These are phyloP conservation scores for Galerina sulciceps DNA, from an alignment of 768 basidiomycete genomes.

Conservation along the genomic window DNA sequence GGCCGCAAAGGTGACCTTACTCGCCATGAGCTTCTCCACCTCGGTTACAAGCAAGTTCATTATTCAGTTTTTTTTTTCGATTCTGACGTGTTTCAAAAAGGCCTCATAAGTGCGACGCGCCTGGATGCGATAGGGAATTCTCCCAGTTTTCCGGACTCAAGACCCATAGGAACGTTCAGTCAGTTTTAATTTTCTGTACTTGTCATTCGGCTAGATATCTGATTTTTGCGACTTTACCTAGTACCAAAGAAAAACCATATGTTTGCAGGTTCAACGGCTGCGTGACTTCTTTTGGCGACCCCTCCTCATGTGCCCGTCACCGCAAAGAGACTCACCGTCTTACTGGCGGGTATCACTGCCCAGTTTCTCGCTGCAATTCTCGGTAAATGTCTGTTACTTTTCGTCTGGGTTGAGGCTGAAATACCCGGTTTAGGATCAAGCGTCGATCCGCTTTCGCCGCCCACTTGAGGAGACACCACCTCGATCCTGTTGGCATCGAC, in stretches of 20 bases:
- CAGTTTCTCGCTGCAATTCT: constrained; percentile 47
- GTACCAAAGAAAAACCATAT: constrained; percentile 57
- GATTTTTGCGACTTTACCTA: constrained; percentile 21
- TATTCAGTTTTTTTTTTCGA: neutral
- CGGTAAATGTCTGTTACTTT: constrained; percentile 35
- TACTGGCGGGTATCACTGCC: constrained; percentile 49
- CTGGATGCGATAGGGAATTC: constrained; percentile 56
- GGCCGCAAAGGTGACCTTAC: constrained; percentile 61
- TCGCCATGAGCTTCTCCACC: constrained; percentile 58
- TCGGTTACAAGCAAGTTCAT: constrained; percentile 49
- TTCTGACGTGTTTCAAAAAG: constrained; percentile 32
- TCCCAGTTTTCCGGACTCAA: constrained; percentile 63
- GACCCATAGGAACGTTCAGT: constrained; percentile 73
- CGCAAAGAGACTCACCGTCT: constrained; percentile 59
- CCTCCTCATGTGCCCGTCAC: constrained; percentile 71
- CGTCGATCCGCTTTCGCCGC: constrained; percentile 59
- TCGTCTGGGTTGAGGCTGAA: neutral
- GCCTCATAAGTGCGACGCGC: constrained; percentile 48
- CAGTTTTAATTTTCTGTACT: constrained; percentile 27
- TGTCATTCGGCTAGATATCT: neutral
- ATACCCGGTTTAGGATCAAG: constrained; percentile 53
- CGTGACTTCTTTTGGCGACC: constrained; percentile 61
- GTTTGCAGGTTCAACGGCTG: constrained; percentile 53
- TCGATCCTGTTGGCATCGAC: constrained; percentile 32
- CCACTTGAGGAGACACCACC: constrained; percentile 58